A percentile compares a stretch with the other conserved stretches of the same genome.
phyloP scores from a whole-genome alignment of 2,329 filamentous ascomycete genomes.

The Colletotrichum magnum region DNA sequence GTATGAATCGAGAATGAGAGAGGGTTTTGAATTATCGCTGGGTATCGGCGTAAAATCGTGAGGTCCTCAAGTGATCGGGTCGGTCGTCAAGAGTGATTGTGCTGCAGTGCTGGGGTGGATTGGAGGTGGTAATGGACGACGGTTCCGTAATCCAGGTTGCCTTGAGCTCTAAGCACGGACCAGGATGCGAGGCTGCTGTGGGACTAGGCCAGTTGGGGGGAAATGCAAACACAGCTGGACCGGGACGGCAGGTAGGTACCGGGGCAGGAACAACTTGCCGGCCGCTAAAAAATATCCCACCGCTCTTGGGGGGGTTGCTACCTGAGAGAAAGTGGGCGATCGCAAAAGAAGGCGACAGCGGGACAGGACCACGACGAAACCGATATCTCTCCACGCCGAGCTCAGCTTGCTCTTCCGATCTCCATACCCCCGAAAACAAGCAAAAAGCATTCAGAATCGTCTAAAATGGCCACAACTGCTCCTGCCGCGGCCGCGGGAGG shows the following conservation, averaged over 20 bases:
- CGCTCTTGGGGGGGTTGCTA: conserved; percentile 37
- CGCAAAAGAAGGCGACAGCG: conserved; percentile 42
- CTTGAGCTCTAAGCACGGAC: conserved; percentile 43
- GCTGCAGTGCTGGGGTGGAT: conserved; percentile 23
- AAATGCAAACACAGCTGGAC: conserved; percentile 18
- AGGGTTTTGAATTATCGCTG: background rate
- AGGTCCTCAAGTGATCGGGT: conserved; percentile 18
- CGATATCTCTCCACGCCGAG: conserved; percentile 27
- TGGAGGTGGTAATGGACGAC: conserved; percentile 41
- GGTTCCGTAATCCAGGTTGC: conserved; percentile 46
- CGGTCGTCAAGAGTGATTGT: conserved; percentile 26
- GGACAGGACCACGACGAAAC: conserved; percentile 39
- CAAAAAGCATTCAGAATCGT: conserved; percentile 41
- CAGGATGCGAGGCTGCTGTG: conserved; percentile 43
- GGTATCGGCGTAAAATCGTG: conserved; percentile 24
- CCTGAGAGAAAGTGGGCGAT: conserved; percentile 42
- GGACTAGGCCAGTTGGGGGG: conserved; percentile 37
- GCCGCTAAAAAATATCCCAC: conserved; percentile 44
- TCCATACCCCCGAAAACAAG: conserved; percentile 10
- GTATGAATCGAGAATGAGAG: background rate
- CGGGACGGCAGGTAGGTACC: conserved; percentile 4
- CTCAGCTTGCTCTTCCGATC: conserved; percentile 23
- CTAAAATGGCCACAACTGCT: conserved; percentile 62
- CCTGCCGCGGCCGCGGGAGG: conserved; percentile 52
- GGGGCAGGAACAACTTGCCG: conserved; percentile 43